Evolutionary conservation across 2,329 filamentous ascomycete species (phyloP).

Genomic region (Clonostachys byssicola): DNA sequence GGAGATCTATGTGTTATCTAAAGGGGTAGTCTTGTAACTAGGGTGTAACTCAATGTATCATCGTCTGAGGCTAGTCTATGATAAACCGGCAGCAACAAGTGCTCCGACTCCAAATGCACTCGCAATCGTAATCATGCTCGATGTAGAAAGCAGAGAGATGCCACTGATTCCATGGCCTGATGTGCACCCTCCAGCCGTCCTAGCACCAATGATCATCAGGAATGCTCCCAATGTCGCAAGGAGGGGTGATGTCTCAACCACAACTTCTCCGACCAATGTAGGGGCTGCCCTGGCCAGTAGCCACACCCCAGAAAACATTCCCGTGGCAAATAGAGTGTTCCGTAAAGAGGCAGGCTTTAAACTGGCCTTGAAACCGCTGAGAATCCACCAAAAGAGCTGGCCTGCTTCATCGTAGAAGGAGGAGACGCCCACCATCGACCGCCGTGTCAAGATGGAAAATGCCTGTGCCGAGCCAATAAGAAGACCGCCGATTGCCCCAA

Average conservation of each 20-base stretch:
- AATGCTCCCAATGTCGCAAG: constrained; percentile 3
- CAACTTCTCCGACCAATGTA: not conserved
- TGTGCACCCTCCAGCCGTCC: constrained; percentile 5
- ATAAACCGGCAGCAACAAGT: too few species aligned
- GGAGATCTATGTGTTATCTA: too few species aligned
- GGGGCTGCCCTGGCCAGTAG: not conserved
- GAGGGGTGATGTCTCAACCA: not conserved
- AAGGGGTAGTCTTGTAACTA: too few species aligned
- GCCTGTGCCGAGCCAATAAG: constrained; percentile 5
- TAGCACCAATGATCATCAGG: constrained; percentile 5
- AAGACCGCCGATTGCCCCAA: constrained; percentile 2
- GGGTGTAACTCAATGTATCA: too few species aligned
- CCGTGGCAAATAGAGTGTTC: constrained; percentile 2
- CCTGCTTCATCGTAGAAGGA: constrained; percentile 5
- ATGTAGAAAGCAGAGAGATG: constrained; percentile 3
- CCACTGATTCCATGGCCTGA: constrained; percentile 6
- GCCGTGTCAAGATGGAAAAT: constrained; percentile 2
- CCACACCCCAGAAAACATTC: constrained; percentile 1
- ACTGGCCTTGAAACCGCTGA: not conserved
- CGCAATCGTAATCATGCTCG: constrained; percentile 4
- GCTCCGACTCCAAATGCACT: constrained; percentile 3
- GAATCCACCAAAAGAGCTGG: constrained; percentile 2
- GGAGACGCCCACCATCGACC: constrained; percentile 4
- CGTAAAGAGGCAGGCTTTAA: not conserved
- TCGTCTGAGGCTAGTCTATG: too few species aligned